Evolutionary conservation across 2,329 filamentous ascomycete genomes (phyloP), one percentile per base, ranked within the genome.

Genomic region (Aspergillus thermomutatus): DNA sequence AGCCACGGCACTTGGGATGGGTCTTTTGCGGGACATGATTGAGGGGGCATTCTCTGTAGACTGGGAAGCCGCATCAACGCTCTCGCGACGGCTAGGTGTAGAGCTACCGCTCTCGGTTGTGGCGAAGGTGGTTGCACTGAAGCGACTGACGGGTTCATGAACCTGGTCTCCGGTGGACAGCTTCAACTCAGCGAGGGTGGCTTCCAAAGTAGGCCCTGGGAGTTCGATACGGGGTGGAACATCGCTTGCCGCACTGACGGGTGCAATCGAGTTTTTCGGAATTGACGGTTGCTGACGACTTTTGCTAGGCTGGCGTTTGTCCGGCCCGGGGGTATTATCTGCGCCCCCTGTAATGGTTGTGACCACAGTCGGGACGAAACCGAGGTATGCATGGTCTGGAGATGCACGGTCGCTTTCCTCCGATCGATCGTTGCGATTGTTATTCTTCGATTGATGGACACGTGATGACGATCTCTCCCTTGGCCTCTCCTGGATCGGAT

Each of bases 111-210:
- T 72, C 47, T 79, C 71, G 4, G 83, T 81, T 1, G 84, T 83
- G 25, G 82, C 79, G 65, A 83, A 86, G 1, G 85, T 88, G 7
- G 83, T 86, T 60, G 83, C 77, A 71, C 85, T 89, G 70, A 88
- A 89, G 48, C 83, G 82, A 50, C 85, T 88, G 2, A 77, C 71
- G 5, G 83, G 83, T 55, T 83, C 80, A 11, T 75, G 72, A 77
- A 79, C 49, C 28, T 60, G 41, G 19, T 60, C 59, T 52, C 63
- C 54, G 27, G 54, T 57, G 28, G 59, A 80, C 40, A 80, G 67
- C 46, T 77, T 72, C 49, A 75, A 61, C 26, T 69, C 64, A 27
- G 69, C 64, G 49, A 73, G 55, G 19, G 64, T 61, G 65, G 72
- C 54, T 66, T 75, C 55, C 64, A 73, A 62, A 63, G 69, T 57